Evolutionary conservation across 176 grass and related monocot genomes (phyloP).

Genomic region (Phyllostachys edulis): DNA sequence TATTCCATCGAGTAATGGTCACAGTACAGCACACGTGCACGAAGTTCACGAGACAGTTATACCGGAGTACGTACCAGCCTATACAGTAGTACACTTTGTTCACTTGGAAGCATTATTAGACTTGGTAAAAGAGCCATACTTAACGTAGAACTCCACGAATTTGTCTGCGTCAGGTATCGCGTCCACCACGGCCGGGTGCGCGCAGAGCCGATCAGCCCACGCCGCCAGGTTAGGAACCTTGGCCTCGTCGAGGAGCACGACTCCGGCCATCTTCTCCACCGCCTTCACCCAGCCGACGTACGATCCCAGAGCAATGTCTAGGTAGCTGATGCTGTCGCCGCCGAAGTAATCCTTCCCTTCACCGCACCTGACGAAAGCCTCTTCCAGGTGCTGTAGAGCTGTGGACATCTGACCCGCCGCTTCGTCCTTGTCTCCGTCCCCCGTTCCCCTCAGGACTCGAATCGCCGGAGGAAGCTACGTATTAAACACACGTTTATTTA

Average conservation of each 20-base stretch:
- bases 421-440: not conserved
- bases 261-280: slow-evolving; percentile 24
- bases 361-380: slow-evolving; percentile 40
- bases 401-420: not conserved
- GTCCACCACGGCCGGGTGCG: slow-evolving; percentile 28
- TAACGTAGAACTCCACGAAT: slow-evolving; percentile 26
- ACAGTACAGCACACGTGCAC: not conserved
- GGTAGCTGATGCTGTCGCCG: slow-evolving; percentile 50
- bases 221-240: slow-evolving; percentile 40
- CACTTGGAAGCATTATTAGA: slow-evolving; percentile 4
- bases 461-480: not conserved
- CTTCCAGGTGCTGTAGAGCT: slow-evolving; percentile 44
- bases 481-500: not conserved
- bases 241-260: slow-evolving; percentile 36
- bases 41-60: not conserved
- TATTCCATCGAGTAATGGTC: not conserved
- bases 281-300: slow-evolving; percentile 41
- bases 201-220: slow-evolving; percentile 48
- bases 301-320: slow-evolving; percentile 51
- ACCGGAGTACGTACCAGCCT: not conserved
- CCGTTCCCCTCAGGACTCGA: not conserved
- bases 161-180: slow-evolving; percentile 37
- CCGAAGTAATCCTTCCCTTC: slow-evolving; percentile 51
- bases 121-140: not conserved
- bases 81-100: not conserved